phyloP scores from a whole-genome alignment of 495 filamentous ascomycete genomes.

The Annulohypoxylon maeteangense region DNA sequence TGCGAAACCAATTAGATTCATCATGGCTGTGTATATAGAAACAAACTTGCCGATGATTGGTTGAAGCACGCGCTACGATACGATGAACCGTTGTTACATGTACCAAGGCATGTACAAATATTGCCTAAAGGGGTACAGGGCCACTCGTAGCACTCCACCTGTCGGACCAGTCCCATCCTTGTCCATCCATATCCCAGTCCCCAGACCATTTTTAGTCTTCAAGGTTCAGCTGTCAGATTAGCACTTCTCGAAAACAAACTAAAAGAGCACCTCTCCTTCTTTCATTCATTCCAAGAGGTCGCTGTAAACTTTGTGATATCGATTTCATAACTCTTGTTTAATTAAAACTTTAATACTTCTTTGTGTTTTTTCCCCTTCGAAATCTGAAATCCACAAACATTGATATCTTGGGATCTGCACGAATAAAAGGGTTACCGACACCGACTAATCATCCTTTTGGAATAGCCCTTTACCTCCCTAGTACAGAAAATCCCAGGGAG shows the following conservation, averaged over 20 bases:
- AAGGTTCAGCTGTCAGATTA: conserved; percentile 30
- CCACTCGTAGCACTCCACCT: conserved; percentile 18
- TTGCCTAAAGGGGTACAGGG: conserved; percentile 18
- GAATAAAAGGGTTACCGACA: background rate
- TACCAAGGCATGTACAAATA: background rate
- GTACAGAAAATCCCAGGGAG: conserved; percentile 25
- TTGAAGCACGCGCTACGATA: background rate
- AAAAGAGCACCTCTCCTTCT: conserved; percentile 20
- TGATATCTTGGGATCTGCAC: conserved; percentile 17
- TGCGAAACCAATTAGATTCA: conserved; percentile 23
- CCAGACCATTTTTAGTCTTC: conserved; percentile 22
- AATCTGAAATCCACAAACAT: conserved; percentile 10
- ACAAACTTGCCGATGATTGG: conserved; percentile 11
- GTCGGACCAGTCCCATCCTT: conserved; percentile 25
- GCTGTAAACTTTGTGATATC: conserved; percentile 43
- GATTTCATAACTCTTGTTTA: conserved; percentile 33
- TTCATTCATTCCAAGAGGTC: conserved; percentile 2
- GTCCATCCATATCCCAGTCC: background rate
- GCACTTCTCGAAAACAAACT: conserved; percentile 15
- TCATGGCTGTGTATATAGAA: conserved; percentile 20
- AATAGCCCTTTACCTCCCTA: conserved; percentile 30
- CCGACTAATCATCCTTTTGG: background rate
- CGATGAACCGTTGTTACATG: conserved; percentile 2
- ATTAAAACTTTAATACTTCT: conserved; percentile 13
- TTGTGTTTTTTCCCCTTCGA: background rate